Conservation (phyloP, 768 basidiomycete species). For the Tricholomella constricta region DNA sequence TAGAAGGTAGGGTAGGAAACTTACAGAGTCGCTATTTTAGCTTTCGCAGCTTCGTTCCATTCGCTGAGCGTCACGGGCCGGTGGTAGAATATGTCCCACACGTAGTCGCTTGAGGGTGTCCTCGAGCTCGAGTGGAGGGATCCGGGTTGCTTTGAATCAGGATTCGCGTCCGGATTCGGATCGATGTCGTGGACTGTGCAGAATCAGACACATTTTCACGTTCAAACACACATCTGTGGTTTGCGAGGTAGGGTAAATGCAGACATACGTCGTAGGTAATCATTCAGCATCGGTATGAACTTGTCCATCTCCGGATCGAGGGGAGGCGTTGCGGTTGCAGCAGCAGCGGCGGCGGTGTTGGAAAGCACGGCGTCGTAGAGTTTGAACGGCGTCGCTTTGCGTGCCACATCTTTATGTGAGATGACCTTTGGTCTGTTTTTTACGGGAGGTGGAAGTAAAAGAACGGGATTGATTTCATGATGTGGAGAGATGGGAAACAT, state of each 20-base stretch:
- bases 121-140: background rate
- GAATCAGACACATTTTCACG: no score
- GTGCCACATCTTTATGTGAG: slow-evolving; percentile 49
- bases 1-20: no score
- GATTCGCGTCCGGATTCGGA: slow-evolving; percentile 13
- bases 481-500: no score
- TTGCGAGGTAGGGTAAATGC: no score
- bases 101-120: slow-evolving; percentile 55
- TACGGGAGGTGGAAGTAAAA: no score
- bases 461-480: no score
- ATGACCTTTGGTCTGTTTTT: slow-evolving; percentile 59
- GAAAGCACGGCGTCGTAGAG: slow-evolving; percentile 75
- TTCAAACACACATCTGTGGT: no score
- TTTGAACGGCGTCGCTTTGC: slow-evolving; percentile 44
- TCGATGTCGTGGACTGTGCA: slow-evolving; percentile 34
- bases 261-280: slow-evolving; percentile 64
- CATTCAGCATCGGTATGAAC: slow-evolving; percentile 74
- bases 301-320: slow-evolving; percentile 76
- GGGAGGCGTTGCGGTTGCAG: slow-evolving; percentile 27
- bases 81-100: slow-evolving; percentile 85
- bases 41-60: slow-evolving; percentile 56
- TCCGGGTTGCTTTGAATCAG: no score
- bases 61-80: slow-evolving; percentile 59
- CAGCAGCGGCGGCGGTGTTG: slow-evolving; percentile 32
- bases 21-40: slow-evolving; percentile 73